Percentiles rank a stretch among this genome's conserved stretches.
These are phyloP conservation scores for Dillenia suffruticosa DNA, from an alignment of 164 flowering plant species.

Conservation along the genomic window DNA sequence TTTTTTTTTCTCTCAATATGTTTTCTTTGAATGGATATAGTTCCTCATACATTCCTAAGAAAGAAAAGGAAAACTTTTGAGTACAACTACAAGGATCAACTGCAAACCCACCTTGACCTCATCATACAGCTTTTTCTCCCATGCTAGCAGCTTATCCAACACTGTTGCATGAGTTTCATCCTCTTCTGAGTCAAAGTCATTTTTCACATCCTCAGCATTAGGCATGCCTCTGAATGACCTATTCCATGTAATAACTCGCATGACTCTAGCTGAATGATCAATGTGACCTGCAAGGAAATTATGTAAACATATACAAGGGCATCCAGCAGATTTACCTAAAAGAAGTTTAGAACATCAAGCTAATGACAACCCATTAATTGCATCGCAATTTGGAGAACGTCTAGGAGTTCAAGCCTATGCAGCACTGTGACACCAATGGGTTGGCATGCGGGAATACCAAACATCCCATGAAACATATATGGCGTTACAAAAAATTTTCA, in stretches of 20 bases:
- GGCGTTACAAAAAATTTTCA: too few species aligned
- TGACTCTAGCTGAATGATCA: constrained; percentile 90
- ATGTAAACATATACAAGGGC: too few species aligned
- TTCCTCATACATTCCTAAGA: too few species aligned
- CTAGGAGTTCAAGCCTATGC: too few species aligned
- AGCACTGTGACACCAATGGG: too few species aligned
- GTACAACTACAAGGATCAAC: background rate
- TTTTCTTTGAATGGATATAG: background rate
- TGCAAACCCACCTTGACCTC: constrained; percentile 76
- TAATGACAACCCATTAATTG: too few species aligned
- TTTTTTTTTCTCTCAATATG: too few species aligned
- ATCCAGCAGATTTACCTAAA: too few species aligned
- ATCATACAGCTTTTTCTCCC: constrained; percentile 95
- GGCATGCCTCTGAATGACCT: constrained; percentile 52
- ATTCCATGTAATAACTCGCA: constrained; percentile 97
- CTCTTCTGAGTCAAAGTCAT: constrained; percentile 59
- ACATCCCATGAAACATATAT: too few species aligned
- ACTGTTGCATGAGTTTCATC: constrained; percentile 86
- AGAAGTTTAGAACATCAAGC: too few species aligned
- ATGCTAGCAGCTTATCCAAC: constrained; percentile 85
- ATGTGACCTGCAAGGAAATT: constrained; percentile 54
- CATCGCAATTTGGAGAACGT: too few species aligned
- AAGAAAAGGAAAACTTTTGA: background rate
- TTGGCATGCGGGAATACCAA: too few species aligned
- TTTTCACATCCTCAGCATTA: constrained; percentile 47